Conservation (phyloP, 169 alveolate genomes). For the Plasmodium chabaudi region DNA sequence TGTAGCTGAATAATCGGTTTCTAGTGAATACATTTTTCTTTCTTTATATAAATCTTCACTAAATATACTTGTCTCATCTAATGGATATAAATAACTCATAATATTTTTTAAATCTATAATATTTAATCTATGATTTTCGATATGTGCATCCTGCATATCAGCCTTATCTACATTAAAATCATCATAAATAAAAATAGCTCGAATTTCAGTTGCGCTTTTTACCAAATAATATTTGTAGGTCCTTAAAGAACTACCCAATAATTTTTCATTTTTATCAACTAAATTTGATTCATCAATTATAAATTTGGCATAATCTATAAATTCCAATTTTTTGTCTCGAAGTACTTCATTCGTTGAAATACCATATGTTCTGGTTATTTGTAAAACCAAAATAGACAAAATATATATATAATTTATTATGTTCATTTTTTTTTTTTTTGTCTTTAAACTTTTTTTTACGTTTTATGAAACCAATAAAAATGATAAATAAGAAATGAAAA, state of each 20-base stretch:
- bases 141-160: slow-evolving; percentile 10
- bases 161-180: slow-evolving; percentile 61
- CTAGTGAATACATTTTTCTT: slow-evolving; percentile 39
- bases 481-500: not conserved
- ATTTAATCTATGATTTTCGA: slow-evolving; percentile 16
- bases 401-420: slow-evolving; percentile 3
- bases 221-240: slow-evolving; percentile 61
- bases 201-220: slow-evolving; percentile 45
- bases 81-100: slow-evolving; percentile 22
- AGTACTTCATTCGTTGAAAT: slow-evolving; percentile 45
- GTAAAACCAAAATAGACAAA: slow-evolving; percentile 38
- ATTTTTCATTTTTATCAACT: slow-evolving; percentile 61
- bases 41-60: slow-evolving; percentile 62
- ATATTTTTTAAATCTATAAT: slow-evolving; percentile 31
- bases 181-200: slow-evolving; percentile 71
- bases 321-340: slow-evolving; percentile 45
- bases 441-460: not conserved
- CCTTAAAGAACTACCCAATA: slow-evolving; percentile 41
- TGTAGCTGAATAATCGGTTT: slow-evolving; percentile 51
- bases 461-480: not conserved
- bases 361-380: not conserved
- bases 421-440: slow-evolving; percentile 19
- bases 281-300: slow-evolving; percentile 52
- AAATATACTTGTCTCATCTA: slow-evolving; percentile 59
- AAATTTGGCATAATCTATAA: slow-evolving; percentile 21